Evolutionary conservation across 345 rosid genomes (phyloP), one percentile per base, ranked within the genome.

Genomic region (Moricandia moricandioides): DNA sequence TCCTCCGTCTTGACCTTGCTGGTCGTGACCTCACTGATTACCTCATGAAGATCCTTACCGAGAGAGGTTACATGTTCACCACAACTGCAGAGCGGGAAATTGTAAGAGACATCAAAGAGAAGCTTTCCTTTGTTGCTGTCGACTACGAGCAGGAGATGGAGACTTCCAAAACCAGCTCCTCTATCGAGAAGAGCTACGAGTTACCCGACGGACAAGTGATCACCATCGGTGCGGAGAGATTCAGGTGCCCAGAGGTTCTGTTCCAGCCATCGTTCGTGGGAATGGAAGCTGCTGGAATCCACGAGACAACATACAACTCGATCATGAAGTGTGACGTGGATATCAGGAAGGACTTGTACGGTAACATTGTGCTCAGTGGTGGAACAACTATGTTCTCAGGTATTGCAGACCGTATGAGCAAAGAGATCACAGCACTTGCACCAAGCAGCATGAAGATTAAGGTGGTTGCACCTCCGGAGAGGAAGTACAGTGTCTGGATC

Each of bases 51-150:
- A 87, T 87, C 63, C 85, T 85, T 55, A 87, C 86, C 0, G 83
- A 80, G 73, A 80, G 83, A 71, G 83, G 80, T 75, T 80, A 80
- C 83, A 82, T 81, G 85, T 87, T 87, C 82, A 87, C 91, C 80
- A 87, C 91, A 67, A 85, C 91, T 69, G 90, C 90, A 21, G 96
- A 90, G 39, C 91, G 92, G 82, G 96, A 90, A 88, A 89, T 89
- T 83, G 96, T 89, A 68, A 89, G 96, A 79, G 96, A 89, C 86
- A 85, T 89, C 85, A 90, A 90, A 84, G 96, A 87, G 82, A 87
- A 87, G 79, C 87, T 87, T 9, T 84, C 91, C 4, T 87, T 80
- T 54, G 82, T 87, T 7, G 91, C 91, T 62, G 80, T 87, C 26
- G 88, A 87, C 72, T 87, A 80, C 10, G 91, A 87, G 79, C 88